phyloP scores from a whole-genome alignment of 208 protist species.

The Porcisia hertigi region DNA sequence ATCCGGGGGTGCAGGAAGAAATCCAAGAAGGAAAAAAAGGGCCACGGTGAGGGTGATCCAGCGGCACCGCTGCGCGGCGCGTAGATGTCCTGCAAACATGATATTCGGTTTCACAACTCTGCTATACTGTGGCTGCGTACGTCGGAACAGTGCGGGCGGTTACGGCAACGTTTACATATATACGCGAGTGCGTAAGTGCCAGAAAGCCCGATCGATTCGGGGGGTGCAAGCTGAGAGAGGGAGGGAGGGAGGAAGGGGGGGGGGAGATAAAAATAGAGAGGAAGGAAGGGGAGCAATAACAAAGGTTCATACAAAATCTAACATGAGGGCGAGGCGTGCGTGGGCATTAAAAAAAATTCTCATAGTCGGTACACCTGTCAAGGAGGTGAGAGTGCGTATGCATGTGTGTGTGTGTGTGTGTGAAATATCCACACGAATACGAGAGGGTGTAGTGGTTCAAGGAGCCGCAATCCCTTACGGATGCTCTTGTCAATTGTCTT shows the following conservation, averaged over 20 bases:
- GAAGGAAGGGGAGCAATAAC: no score
- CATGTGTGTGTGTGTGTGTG: no score
- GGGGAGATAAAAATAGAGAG: neutral
- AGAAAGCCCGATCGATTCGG: no score
- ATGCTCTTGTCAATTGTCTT: neutral
- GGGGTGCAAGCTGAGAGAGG: no score
- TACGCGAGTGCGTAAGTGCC: no score
- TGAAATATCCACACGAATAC: neutral
- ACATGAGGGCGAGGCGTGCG: neutral
- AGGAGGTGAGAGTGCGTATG: no score
- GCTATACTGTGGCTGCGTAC: neutral
- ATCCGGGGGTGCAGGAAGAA: neutral
- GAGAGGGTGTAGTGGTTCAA: neutral
- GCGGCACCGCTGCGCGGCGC: neutral
- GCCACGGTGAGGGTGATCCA: neutral
- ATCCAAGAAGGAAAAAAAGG: neutral
- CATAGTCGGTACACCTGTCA: neutral
- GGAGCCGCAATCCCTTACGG: neutral
- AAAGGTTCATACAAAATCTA: neutral
- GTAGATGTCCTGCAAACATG: neutral
- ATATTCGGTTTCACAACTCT: neutral
- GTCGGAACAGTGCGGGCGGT: neutral
- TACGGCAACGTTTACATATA: neutral
- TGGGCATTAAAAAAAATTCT: no score
- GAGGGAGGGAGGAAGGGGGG: neutral